Conservation (phyloP, 2,329 filamentous ascomycete genomes). For the Phaeosphaeriaceae sp. region DNA sequence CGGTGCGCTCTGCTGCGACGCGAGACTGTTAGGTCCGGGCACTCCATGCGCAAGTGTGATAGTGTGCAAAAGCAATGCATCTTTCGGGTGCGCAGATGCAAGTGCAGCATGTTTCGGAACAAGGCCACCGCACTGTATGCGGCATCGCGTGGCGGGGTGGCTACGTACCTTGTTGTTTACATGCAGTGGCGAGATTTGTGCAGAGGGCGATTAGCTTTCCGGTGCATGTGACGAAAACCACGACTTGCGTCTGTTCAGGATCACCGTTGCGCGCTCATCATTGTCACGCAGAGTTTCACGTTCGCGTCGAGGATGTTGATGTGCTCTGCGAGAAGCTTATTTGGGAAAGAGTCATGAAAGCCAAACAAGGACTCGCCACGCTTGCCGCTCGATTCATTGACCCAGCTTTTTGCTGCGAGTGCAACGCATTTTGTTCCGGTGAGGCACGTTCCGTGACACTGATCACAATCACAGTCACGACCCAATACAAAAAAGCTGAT, state of each 20-base stretch:
- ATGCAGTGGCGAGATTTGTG: constrained; percentile 19
- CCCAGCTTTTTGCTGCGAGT: neutral
- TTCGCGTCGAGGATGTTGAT: constrained; percentile 2
- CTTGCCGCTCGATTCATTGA: neutral
- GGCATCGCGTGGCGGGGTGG: constrained; percentile 20
- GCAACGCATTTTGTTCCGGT: neutral
- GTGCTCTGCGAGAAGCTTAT: neutral
- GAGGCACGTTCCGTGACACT: neutral
- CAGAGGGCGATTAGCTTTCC: constrained; percentile 6
- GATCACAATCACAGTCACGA: neutral
- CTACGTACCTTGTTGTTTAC: constrained; percentile 15
- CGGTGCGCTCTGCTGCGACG: constrained; percentile 3
- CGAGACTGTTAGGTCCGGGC: constrained; percentile 19
- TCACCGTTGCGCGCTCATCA: neutral
- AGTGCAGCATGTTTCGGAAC: neutral
- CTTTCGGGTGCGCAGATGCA: constrained; percentile 8
- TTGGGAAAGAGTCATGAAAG: neutral
- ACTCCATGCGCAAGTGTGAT: constrained; percentile 17
- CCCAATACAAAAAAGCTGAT: neutral
- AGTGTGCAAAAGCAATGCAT: constrained; percentile 9
- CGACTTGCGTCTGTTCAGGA: constrained; percentile 6
- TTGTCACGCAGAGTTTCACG: neutral
- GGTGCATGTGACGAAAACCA: constrained; percentile 18
- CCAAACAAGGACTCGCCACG: constrained; percentile 1
- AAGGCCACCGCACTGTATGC: neutral